Evolutionary conservation across 2,329 filamentous ascomycete species (phyloP).

Genomic region (Arthrobotrys sinensis): DNA sequence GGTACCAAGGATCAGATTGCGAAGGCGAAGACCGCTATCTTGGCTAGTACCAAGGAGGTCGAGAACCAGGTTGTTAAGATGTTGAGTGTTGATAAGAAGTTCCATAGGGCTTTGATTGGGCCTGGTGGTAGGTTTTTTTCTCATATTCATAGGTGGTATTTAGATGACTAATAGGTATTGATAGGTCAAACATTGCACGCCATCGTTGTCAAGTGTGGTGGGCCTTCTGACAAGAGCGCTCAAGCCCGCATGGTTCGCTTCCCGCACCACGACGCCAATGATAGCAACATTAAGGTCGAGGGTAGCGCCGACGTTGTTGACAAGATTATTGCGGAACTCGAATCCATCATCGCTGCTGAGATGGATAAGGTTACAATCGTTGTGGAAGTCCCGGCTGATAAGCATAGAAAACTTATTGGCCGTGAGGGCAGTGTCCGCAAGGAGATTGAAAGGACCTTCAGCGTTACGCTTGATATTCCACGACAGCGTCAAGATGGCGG

Average conservation of each 20-base stretch:
- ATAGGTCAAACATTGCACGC: conserved; percentile 78
- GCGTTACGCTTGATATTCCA: conserved; percentile 89
- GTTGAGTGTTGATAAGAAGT: conserved; percentile 92
- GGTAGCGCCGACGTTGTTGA: conserved; percentile 87
- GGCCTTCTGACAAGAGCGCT: conserved; percentile 86
- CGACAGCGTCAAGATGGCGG: conserved; percentile 80
- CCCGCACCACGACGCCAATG: conserved; percentile 87
- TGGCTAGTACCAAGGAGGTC: conserved; percentile 83
- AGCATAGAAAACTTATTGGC: conserved; percentile 92
- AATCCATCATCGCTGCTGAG: conserved; percentile 84
- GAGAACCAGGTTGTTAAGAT: conserved; percentile 93
- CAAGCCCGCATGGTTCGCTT: conserved; percentile 94
- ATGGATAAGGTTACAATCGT: conserved; percentile 85
- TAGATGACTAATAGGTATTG: conserved; percentile 1
- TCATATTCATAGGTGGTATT: conserved; percentile 2
- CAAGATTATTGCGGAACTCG: conserved; percentile 86
- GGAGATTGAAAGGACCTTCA: conserved; percentile 87
- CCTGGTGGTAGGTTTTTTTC: conserved; percentile 79
- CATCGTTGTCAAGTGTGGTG: conserved; percentile 89
- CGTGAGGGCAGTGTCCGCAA: conserved; percentile 90
- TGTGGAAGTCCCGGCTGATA: conserved; percentile 87
- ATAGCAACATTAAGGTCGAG: conserved; percentile 88
- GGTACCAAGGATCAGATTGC: conserved; percentile 92
- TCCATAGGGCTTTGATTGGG: conserved; percentile 91
- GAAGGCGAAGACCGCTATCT: conserved; percentile 87